A percentile compares a stretch with the other conserved stretches of the same genome.
Conservation (phyloP, 495 filamentous ascomycete species). For the Aspergillus mulundensis region DNA sequence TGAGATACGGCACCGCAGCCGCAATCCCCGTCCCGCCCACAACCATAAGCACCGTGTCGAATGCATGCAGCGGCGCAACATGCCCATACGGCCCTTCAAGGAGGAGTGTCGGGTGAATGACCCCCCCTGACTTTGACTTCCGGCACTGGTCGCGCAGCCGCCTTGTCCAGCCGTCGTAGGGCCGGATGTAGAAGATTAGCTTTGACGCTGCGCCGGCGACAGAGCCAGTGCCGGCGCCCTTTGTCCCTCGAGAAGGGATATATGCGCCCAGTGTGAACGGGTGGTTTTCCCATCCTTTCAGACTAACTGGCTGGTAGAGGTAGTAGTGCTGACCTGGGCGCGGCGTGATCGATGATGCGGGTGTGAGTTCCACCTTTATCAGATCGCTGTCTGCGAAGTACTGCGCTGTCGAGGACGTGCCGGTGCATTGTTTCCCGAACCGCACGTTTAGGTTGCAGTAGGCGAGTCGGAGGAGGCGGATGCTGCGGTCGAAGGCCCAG, state of each 20-base stretch:
- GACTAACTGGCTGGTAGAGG: constrained; percentile 35
- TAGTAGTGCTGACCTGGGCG: constrained; percentile 42
- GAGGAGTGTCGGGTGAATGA: constrained; percentile 20
- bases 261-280: constrained; percentile 45
- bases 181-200: constrained; percentile 27
- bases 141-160: constrained; percentile 24
- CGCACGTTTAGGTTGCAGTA: constrained; percentile 30
- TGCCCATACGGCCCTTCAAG: constrained; percentile 54
- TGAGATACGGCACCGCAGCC: constrained; percentile 39
- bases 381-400: constrained; percentile 36
- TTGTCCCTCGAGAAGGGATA: background rate
- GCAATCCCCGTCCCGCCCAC: constrained; percentile 51
- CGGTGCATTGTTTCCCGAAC: constrained; percentile 1
- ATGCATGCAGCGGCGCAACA: constrained; percentile 33
- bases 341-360: constrained; percentile 23
- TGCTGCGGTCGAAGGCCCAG: constrained; percentile 41
- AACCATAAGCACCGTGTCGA: constrained; percentile 41
- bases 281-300: constrained; percentile 45
- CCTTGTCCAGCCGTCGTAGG: constrained; percentile 33
- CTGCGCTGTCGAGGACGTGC: constrained; percentile 21
- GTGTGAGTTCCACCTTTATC: constrained; percentile 32
- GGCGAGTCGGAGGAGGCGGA: constrained; percentile 34
- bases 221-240: background rate
- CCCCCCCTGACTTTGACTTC: background rate
- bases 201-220: background rate